A percentile compares a stretch with the other conserved stretches of the same genome.
phyloP scores from a whole-genome alignment of 305 asterid genomes.

The Stenogyne calaminthoides region DNA sequence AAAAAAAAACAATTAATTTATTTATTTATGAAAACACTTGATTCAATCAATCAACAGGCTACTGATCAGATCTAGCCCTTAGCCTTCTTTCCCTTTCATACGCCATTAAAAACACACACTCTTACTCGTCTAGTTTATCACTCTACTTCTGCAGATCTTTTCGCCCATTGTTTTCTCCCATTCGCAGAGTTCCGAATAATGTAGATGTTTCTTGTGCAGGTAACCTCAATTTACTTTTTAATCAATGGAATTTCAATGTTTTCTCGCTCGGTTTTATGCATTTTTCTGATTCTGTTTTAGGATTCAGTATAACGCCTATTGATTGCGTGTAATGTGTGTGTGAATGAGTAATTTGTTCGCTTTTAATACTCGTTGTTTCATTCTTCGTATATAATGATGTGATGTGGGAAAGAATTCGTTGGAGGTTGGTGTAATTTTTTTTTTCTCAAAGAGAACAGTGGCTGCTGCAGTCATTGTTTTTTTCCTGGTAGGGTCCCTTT shows the following conservation, averaged over 20 bases:
- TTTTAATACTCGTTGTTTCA: background rate
- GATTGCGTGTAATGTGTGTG: background rate
- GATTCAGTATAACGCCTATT: conserved; percentile 4
- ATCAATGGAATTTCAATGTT: background rate
- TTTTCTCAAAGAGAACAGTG: conserved; percentile 21
- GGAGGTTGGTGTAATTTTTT: conserved; percentile 1
- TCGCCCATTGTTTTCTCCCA: conserved; percentile 21
- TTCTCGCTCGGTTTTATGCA: conserved; percentile 13
- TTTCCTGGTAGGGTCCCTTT: conserved; percentile 37
- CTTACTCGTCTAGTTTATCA: conserved; percentile 15
- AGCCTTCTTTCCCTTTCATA: conserved; percentile 32
- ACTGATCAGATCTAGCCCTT: conserved; percentile 46
- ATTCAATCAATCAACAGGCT: conserved; percentile 36
- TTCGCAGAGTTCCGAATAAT: conserved; percentile 26
- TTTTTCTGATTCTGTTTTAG: conserved; percentile 1
- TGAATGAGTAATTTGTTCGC: background rate
- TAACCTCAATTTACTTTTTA: conserved; percentile 32
- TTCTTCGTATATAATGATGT: conserved; percentile 31
- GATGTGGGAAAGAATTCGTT: conserved; percentile 29
- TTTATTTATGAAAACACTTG: conserved; percentile 4
- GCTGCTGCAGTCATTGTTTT: conserved; percentile 27
- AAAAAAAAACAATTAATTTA: background rate
- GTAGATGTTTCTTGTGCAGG: conserved; percentile 31
- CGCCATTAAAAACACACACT: conserved; percentile 30
- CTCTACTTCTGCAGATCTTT: conserved; percentile 39